Evolutionary conservation across 192 early-diverging fungal species (phyloP), one percentile per base, ranked within the genome.

Genomic region (Backusella psychrophila): DNA sequence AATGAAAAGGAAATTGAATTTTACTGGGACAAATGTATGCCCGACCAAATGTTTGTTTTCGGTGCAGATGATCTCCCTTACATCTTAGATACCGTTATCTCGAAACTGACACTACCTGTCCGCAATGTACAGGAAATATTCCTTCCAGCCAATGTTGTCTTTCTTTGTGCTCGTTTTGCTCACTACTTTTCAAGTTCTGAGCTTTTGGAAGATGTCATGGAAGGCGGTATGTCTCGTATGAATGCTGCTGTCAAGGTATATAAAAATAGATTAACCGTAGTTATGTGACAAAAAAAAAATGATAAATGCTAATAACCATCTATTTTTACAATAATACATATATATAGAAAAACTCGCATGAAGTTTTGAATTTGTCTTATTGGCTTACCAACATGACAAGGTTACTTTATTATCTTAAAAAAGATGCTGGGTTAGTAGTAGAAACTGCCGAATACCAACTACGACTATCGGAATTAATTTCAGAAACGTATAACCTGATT

Each of bases 11-110:
- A 68, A 12, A 52, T 68, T 33, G 59, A 70, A 42, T 96, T 96
- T 82, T 85, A 92, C 46, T 98, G 94, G 95, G 89, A 92, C 44
- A 85, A 78, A 42, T 94, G 95, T 84, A 85, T 88, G 78, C 90
- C 90, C 6, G 92, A 96, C 84, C 95, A 98, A 80, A 98, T 98
- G 97, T 92, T 96, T 84, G 96, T 97, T 19, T 95, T 97, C 78
- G 88, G 89, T 73, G 85, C 84, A 63, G 86, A 87, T 23, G 87
- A 90, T n/a, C 81, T 96, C 70, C 86, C 89, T 19, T 87, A 88
- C 68, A 91, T 96, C 63, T 86, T 98, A 36, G 86, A 93, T 66
- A 87, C 89, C 0, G 89, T 91, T 6, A 87, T 97, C 69, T 86
- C 83, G 19, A 85, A 89, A 36, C 86, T 95, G 38, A 84, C 85